These are phyloP conservation scores for Fusarium transvaalense DNA, from an alignment of 2,329 filamentous ascomycete species.

Conservation along the genomic window DNA sequence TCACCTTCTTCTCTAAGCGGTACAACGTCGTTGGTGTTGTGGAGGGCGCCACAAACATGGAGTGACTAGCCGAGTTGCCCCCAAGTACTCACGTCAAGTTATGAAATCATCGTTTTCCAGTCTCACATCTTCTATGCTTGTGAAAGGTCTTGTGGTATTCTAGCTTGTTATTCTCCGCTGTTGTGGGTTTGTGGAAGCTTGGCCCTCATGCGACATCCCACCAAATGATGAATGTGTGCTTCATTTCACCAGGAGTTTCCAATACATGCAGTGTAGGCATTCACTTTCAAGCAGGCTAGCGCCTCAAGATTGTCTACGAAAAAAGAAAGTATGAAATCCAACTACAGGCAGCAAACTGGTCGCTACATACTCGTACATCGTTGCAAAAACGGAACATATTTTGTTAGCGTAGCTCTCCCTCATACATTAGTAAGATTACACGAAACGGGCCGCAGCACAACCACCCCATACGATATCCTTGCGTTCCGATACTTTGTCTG, in stretches of 20 bases:
- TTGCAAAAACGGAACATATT: slow-evolving; percentile 10
- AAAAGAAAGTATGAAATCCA: background rate
- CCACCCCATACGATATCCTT: slow-evolving; percentile 1
- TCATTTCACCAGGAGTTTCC: background rate
- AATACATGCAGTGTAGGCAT: background rate
- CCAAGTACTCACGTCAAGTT: slow-evolving; percentile 40
- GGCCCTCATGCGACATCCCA: background rate
- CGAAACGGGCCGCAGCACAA: slow-evolving; percentile 20
- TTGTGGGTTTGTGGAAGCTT: slow-evolving; percentile 25
- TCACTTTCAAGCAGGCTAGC: background rate
- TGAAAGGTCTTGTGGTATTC: background rate
- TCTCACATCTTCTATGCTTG: background rate
- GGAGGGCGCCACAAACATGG: slow-evolving; percentile 70
- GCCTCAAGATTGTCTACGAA: background rate
- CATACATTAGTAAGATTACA: slow-evolving; percentile 10
- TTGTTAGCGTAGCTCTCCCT: slow-evolving; percentile 3
- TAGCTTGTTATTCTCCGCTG: slow-evolving; percentile 39
- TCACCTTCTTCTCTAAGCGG: slow-evolving; percentile 94
- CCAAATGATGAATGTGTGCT: background rate
- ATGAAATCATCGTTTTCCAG: slow-evolving; percentile 22
- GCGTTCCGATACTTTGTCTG: slow-evolving; percentile 8
- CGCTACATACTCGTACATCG: background rate
- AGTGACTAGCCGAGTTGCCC: slow-evolving; percentile 49
- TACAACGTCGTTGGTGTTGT: slow-evolving; percentile 89
- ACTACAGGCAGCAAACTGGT: background rate